These are phyloP conservation scores for Casuarina equisetifolia DNA, from an alignment of 306 rosid genomes.

Conservation along the genomic window DNA sequence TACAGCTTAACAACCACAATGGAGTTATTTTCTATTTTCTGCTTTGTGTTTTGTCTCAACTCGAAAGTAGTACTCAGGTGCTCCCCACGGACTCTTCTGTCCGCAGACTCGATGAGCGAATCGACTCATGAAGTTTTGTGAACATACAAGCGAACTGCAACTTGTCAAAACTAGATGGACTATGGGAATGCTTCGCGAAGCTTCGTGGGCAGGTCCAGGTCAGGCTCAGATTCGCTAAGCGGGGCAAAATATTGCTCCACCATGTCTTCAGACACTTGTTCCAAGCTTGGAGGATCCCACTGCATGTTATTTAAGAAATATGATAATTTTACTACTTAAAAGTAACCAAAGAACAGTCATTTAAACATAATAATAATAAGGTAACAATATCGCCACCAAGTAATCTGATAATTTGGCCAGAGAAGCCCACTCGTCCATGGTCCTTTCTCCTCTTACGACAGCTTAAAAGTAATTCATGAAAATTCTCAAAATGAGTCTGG, in stretches of 20 bases:
- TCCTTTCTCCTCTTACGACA: no score
- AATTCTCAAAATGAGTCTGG: no score
- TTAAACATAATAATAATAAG: background rate
- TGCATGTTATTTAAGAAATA: slow-evolving; percentile 37
- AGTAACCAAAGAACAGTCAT: background rate
- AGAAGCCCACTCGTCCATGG: background rate
- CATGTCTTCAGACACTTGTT: slow-evolving; percentile 74
- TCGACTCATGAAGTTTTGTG: background rate
- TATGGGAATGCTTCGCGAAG: slow-evolving; percentile 66
- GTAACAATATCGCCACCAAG: background rate
- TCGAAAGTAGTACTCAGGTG: no score
- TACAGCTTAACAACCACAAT: no score
- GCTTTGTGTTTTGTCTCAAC: no score
- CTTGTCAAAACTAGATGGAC: background rate
- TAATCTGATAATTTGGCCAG: background rate
- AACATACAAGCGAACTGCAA: background rate
- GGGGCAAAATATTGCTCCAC: slow-evolving; percentile 75
- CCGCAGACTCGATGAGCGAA: no score
- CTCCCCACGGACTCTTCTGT: no score
- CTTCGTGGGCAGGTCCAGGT: slow-evolving; percentile 68
- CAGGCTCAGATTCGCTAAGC: slow-evolving; percentile 62
- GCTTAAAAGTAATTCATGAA: no score
- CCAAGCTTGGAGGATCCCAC: slow-evolving; percentile 97
- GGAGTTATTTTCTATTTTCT: no score
- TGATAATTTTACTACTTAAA: slow-evolving; percentile 6